Evolutionary conservation across 305 asterid genomes (phyloP).

Genomic region (Solanum hybrid): DNA sequence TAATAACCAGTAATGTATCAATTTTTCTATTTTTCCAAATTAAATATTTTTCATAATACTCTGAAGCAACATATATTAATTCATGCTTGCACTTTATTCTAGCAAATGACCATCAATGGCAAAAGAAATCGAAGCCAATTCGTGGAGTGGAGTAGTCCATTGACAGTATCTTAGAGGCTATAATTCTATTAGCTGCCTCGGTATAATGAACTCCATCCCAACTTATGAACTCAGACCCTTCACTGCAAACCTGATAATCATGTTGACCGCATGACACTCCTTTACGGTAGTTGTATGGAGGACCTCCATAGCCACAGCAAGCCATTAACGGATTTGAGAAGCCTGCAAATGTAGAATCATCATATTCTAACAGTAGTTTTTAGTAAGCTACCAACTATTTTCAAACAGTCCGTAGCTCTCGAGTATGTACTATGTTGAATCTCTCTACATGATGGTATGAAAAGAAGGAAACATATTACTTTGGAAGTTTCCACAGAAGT

Average conservation of each 20-base stretch:
- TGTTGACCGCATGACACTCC: slow-evolving; percentile 46
- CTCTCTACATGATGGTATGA: background rate
- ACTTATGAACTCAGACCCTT: slow-evolving; percentile 32
- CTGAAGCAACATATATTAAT: background rate
- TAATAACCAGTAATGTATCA: background rate
- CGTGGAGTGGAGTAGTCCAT: slow-evolving; percentile 48
- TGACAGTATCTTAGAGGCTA: slow-evolving; percentile 61
- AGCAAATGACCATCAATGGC: slow-evolving; percentile 26
- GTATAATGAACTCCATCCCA: slow-evolving; percentile 92
- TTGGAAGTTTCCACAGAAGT: background rate
- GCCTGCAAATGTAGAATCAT: slow-evolving; percentile 23
- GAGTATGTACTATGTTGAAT: background rate
- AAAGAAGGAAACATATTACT: background rate
- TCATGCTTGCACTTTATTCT: background rate
- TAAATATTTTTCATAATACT: background rate
- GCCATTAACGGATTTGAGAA: slow-evolving; percentile 63
- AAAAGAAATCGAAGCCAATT: slow-evolving; percentile 48
- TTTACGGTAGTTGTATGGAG: slow-evolving; percentile 60
- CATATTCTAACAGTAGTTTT: background rate
- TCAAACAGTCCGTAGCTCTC: background rate
- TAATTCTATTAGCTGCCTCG: slow-evolving; percentile 58
- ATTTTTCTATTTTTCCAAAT: background rate
- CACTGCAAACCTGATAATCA: slow-evolving; percentile 51
- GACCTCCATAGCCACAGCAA: slow-evolving; percentile 83
- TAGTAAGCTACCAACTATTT: background rate